Conservation (phyloP, 2,329 filamentous ascomycete genomes). For the Gnomoniopsis smithogilvyi region DNA sequence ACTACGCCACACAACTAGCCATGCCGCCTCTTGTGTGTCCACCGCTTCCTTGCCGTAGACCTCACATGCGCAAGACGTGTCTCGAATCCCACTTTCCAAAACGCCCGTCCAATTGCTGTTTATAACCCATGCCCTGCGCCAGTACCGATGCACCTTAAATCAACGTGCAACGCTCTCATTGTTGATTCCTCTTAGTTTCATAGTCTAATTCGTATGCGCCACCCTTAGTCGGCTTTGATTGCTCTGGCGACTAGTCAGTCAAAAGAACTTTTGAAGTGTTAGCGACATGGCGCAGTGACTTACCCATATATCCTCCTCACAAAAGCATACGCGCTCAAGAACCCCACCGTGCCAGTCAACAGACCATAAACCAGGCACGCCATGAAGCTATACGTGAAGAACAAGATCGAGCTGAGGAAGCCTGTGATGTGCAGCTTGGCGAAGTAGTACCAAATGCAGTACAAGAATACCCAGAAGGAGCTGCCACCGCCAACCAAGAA, state of each 20-base stretch:
- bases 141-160: constrained; percentile 13
- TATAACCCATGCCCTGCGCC: constrained; percentile 8
- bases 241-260: constrained; percentile 34
- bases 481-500: constrained; percentile 77
- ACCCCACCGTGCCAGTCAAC: constrained; percentile 79
- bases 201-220: not conserved
- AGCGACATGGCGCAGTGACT: constrained; percentile 28
- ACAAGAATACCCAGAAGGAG: constrained; percentile 77
- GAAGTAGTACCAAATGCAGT: constrained; percentile 81
- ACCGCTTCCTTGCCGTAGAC: not conserved
- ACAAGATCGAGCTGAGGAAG: constrained; percentile 74
- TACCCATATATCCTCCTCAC: constrained; percentile 79
- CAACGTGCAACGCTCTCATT: not conserved
- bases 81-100: not conserved
- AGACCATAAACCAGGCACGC: constrained; percentile 79
- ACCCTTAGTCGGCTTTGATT: constrained; percentile 47
- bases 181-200: not conserved
- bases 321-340: constrained; percentile 80
- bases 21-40: not conserved
- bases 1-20: not conserved
- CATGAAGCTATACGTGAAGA: constrained; percentile 82
- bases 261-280: not conserved
- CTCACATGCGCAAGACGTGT: not conserved
- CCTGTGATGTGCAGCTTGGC: constrained; percentile 78
- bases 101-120: constrained; percentile 1